A percentile compares a stretch with the other conserved stretches of the same genome.
Conservation (phyloP, 2,329 filamentous ascomycete genomes). For the Beauveria medogensis region DNA sequence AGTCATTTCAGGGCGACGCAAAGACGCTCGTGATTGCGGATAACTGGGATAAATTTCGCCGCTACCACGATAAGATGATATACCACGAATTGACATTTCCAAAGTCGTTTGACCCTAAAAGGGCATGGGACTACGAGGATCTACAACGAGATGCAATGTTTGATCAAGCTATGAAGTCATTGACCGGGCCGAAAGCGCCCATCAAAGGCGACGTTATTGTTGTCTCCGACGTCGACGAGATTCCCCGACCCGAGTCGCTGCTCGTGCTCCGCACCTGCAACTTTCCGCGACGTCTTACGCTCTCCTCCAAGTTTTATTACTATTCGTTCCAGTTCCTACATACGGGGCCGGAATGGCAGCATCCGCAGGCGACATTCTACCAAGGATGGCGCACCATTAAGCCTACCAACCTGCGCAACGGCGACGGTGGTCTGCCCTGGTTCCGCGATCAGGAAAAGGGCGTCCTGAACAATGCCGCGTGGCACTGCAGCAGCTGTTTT, state of each 20-base stretch:
- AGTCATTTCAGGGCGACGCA: constrained; percentile 47
- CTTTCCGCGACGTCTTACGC: constrained; percentile 44
- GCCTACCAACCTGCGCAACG: constrained; percentile 45
- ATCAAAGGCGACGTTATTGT: constrained; percentile 46
- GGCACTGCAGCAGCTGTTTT: constrained; percentile 58
- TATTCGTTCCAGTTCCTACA: constrained; percentile 48
- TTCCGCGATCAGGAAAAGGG: constrained; percentile 34
- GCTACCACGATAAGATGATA: constrained; percentile 53
- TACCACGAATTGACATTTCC: constrained; percentile 46
- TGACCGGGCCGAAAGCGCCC: constrained; percentile 35
- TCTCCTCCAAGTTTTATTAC: constrained; percentile 46
- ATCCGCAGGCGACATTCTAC: constrained; percentile 53
- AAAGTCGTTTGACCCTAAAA: constrained; percentile 27
- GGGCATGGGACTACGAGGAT: constrained; percentile 44
- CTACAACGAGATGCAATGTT: constrained; percentile 50
- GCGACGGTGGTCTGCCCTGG: constrained; percentile 32
- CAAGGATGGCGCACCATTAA: constrained; percentile 35
- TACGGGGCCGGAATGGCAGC: constrained; percentile 36
- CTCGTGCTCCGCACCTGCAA: constrained; percentile 40
- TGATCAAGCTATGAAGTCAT: constrained; percentile 43
- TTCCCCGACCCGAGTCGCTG: constrained; percentile 44
- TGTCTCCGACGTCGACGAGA: constrained; percentile 54
- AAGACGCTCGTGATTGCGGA: constrained; percentile 48
- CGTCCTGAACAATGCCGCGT: constrained; percentile 41
- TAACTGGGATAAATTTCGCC: constrained; percentile 42